These are phyloP conservation scores for Nidularia pulvinata DNA, from an alignment of 768 basidiomycete genomes.

Conservation along the genomic window DNA sequence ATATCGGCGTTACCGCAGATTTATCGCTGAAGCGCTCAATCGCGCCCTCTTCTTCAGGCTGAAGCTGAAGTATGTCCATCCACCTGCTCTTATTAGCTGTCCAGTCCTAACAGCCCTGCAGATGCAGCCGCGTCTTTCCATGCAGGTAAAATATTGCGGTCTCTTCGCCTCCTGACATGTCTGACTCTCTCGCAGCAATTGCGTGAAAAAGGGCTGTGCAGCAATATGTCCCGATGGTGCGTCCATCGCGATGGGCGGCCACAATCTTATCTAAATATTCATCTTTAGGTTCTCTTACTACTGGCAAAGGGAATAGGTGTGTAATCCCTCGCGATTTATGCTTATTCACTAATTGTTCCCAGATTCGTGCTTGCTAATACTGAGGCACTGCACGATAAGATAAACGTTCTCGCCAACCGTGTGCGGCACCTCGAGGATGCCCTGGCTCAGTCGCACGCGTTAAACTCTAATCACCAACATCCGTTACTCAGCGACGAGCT, in stretches of 20 bases:
- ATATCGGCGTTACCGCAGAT: background rate
- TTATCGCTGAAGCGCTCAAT: slow-evolving; percentile 7
- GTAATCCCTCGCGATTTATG: slow-evolving; percentile 1
- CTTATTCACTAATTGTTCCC: slow-evolving; percentile 1
- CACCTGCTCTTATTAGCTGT: slow-evolving; percentile 5
- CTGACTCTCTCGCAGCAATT: slow-evolving; percentile 33
- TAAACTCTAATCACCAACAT: slow-evolving; percentile 47
- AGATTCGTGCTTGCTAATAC: slow-evolving; percentile 76
- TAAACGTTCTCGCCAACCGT: slow-evolving; percentile 55
- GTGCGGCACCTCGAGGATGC: slow-evolving; percentile 74
- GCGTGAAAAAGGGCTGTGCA: slow-evolving; percentile 56
- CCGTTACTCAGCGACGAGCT: slow-evolving; percentile 63
- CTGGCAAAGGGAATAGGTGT: slow-evolving; percentile 73
- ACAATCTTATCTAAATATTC: background rate
- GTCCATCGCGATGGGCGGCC: background rate
- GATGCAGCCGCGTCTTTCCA: slow-evolving; percentile 67
- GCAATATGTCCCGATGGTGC: slow-evolving; percentile 70
- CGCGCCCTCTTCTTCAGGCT: slow-evolving; percentile 35
- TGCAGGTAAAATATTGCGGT: slow-evolving; percentile 43
- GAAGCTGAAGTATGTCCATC: slow-evolving; percentile 58
- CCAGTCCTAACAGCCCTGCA: slow-evolving; percentile 18
- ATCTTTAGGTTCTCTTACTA: slow-evolving; percentile 60
- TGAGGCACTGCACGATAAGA: slow-evolving; percentile 70
- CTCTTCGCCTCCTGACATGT: slow-evolving; percentile 1
- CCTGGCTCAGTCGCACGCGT: slow-evolving; percentile 48